Evolutionary conservation across 208 protist species (phyloP), one percentile per base, ranked within the genome.

Genomic region (Porcisia hertigi): DNA sequence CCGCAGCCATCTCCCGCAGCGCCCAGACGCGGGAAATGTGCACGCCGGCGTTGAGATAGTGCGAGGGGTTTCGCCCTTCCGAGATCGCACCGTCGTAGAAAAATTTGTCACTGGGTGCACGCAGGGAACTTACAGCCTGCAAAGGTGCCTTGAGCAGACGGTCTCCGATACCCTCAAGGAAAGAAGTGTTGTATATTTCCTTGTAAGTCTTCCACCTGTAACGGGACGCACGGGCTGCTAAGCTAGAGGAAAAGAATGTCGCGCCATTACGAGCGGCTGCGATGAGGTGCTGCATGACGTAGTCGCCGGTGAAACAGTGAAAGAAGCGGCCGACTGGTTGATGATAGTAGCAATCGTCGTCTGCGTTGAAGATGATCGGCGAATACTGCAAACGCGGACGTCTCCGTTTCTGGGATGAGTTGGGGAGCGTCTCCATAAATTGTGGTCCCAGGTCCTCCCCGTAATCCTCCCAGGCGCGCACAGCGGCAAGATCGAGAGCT

Each of bases 401-500:
- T 25, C 34, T 18, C 49, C 14, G 53, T 9, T 47, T 6, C 34
- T 30, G 16, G 4, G 23, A 18, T 23, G 6, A 11, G 45, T 36
- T 18, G 23, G n/a, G 67, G 47, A 80, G 49, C 3, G 34, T 45
- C 0, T 34, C 55, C 47, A 91, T 80, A 65, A 88, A 73, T 43
- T 23, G 5, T 34, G 69, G 41, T 7, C 45, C 79, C 5, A 59
- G 57, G 45, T 73, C 36, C 54, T 80, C 76, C 23, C 83, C 83
- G 41, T 84, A 86, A 55, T 86, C 83, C 55, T 86, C 83, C 83
- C 83, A 86, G 36, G 79, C 80, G 23, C 83, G 79, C 58, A 87
- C 83, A 14, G 80, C 80, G 16, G 73, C 79, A 9, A 83, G 75
- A 64, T 83, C 81, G 3, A 87, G 73, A 25, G 49, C 60, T 14